A percentile compares a stretch with the other conserved stretches of the same genome.
phyloP scores from a whole-genome alignment of 495 filamentous ascomycete genomes.

The Aspergillus biplanus region DNA sequence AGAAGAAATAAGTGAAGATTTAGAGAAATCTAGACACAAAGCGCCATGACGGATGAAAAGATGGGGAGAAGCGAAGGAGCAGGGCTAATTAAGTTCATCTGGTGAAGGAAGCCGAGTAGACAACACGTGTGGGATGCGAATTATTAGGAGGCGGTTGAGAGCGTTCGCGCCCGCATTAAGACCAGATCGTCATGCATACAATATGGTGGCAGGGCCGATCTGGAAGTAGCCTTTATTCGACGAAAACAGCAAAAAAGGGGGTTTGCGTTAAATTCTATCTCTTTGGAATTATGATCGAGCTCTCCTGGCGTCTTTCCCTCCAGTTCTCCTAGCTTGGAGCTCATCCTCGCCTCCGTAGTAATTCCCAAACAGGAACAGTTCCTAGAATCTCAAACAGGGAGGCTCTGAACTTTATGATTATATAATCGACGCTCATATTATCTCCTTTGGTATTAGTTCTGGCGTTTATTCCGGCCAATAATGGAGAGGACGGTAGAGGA shows the following conservation, averaged over 20 bases:
- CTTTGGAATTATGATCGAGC: neutral
- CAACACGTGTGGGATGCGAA: slow-evolving; percentile 11
- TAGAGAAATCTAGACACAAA: slow-evolving; percentile 11
- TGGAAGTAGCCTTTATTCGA: neutral
- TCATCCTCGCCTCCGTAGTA: too few relatives aligned
- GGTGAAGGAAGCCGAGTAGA: slow-evolving; percentile 29
- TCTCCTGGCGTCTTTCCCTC: neutral
- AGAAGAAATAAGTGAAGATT: slow-evolving; percentile 32
- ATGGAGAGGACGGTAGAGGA: too few relatives aligned
- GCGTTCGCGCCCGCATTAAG: neutral
- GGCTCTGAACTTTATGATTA: neutral
- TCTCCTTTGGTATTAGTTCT: neutral
- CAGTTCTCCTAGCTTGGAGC: too few relatives aligned
- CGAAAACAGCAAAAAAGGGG: neutral
- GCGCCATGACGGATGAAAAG: slow-evolving; percentile 43
- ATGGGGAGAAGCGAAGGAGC: slow-evolving; percentile 36
- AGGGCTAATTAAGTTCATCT: slow-evolving; percentile 41
- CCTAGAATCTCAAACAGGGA: too few relatives aligned
- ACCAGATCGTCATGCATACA: slow-evolving; percentile 4
- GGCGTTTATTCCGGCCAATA: neutral
- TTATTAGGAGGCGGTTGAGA: slow-evolving; percentile 4
- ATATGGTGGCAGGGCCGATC: neutral
- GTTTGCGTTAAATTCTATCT: neutral
- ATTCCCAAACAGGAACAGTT: too few relatives aligned
- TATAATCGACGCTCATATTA: neutral